These are phyloP conservation scores for Puccinia coronata DNA, from an alignment of 1,284 basidiomycete species.

Conservation along the genomic window DNA sequence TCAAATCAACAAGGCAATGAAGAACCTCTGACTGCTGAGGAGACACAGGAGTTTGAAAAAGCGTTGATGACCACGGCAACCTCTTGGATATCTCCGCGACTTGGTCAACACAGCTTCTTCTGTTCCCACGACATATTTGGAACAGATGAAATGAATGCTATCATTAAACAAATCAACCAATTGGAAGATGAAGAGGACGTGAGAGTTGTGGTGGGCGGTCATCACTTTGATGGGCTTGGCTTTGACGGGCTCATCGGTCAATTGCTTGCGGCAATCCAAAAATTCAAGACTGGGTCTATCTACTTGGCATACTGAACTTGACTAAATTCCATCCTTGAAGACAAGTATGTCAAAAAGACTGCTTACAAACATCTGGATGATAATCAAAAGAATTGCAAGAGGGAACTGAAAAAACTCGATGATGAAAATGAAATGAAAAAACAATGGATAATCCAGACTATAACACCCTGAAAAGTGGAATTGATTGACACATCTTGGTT, in stretches of 20 bases:
- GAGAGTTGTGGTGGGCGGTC: background rate
- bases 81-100: background rate
- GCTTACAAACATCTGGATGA: background rate
- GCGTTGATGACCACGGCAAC: background rate
- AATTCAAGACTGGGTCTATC: background rate
- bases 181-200: background rate
- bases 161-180: too few species aligned
- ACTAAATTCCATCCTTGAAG: too few species aligned
- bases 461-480: too few species aligned
- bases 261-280: background rate
- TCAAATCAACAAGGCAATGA: background rate
- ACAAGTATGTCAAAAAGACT: background rate
- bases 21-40: background rate
- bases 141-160: background rate
- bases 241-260: too few species aligned
- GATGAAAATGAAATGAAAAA: background rate
- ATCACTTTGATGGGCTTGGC: too few species aligned
- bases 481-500: background rate
- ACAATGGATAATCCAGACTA: too few species aligned
- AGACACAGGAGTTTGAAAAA: background rate
- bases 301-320: background rate
- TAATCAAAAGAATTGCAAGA: slow-evolving; percentile 18
- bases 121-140: background rate
- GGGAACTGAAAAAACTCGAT: background rate
- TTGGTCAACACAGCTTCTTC: background rate